A percentile compares a stretch with the other conserved stretches of the same genome.
Evolutionary conservation across 2,329 filamentous ascomycete genomes (phyloP).

Genomic region (Diplodia mutila): DNA sequence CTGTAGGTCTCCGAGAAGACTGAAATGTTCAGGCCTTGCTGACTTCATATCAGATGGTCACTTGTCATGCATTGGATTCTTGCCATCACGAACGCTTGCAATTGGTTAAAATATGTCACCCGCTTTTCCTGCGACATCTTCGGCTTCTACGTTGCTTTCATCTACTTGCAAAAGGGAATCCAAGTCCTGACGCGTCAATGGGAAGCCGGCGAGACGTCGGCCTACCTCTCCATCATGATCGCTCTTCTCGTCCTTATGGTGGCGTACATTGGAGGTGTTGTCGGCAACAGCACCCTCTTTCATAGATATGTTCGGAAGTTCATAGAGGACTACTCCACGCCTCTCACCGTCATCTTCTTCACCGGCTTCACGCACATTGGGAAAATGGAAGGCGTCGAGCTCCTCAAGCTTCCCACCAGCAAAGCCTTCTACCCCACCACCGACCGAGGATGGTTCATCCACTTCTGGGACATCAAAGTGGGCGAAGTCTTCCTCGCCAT

Average conservation of each 20-base stretch:
- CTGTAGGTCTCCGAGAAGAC: background rate
- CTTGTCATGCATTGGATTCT: constrained; percentile 82
- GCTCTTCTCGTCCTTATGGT: constrained; percentile 77
- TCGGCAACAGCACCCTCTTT: constrained; percentile 71
- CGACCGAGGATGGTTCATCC: constrained; percentile 74
- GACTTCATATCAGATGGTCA: constrained; percentile 66
- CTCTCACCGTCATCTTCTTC: constrained; percentile 71
- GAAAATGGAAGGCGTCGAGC: constrained; percentile 71
- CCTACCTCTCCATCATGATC: constrained; percentile 77
- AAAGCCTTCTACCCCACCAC: constrained; percentile 78
- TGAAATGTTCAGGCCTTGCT: background rate
- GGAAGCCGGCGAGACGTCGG: constrained; percentile 61
- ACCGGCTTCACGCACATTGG: constrained; percentile 87
- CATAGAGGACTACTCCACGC: constrained; percentile 87
- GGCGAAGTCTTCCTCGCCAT: constrained; percentile 79
- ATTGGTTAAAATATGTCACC: constrained; percentile 85
- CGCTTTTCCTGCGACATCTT: constrained; percentile 93
- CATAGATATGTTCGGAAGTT: constrained; percentile 77
- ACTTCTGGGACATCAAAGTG: constrained; percentile 77
- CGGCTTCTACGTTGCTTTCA: constrained; percentile 89
- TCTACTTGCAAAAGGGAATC: constrained; percentile 89
- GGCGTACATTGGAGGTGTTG: constrained; percentile 71
- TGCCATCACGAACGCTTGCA: constrained; percentile 83
- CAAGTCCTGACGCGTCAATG: constrained; percentile 82
- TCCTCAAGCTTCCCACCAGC: constrained; percentile 75